A percentile compares a stretch with the other conserved stretches of the same genome.
Conservation (phyloP, 176 grass and related monocot species). For the Carex myosuroides region DNA sequence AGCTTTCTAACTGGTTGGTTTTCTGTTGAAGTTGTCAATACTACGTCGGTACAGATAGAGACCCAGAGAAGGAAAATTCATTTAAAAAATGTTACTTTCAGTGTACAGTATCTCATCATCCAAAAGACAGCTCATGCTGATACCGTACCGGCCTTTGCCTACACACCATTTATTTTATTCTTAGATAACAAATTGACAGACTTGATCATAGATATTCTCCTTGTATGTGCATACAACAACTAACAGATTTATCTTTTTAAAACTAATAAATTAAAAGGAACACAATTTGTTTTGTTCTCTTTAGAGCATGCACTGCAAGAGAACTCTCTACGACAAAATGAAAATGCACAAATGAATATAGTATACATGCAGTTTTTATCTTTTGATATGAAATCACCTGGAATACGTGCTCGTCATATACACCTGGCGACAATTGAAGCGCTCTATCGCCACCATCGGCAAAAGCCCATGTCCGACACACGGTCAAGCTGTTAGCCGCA, state of each 20-base stretch:
- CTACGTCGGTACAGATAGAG: neutral
- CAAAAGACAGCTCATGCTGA: neutral
- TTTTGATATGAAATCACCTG: constrained; percentile 25
- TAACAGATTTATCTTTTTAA: neutral
- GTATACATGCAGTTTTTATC: neutral
- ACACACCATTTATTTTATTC: neutral
- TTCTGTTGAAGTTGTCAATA: neutral
- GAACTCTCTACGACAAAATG: neutral
- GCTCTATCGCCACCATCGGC: constrained; percentile 50
- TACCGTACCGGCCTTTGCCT: neutral
- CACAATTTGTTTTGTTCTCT: neutral
- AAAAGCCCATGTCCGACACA: constrained; percentile 71
- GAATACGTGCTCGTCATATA: constrained; percentile 68
- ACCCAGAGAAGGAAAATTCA: neutral
- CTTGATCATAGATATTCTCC: too few relatives aligned
- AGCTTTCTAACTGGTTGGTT: neutral
- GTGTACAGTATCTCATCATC: neutral
- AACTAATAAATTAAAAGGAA: neutral
- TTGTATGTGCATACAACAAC: neutral
- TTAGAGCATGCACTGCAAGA: neutral
- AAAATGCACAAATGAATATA: neutral
- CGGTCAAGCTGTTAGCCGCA: constrained; percentile 35
- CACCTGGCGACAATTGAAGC: constrained; percentile 53
- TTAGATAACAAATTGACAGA: neutral
- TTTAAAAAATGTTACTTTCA: neutral